Evolutionary conservation across 441 rosid genomes (phyloP), one percentile per base, ranked within the genome.

Genomic region (Bocquillonia castaneifolia): DNA sequence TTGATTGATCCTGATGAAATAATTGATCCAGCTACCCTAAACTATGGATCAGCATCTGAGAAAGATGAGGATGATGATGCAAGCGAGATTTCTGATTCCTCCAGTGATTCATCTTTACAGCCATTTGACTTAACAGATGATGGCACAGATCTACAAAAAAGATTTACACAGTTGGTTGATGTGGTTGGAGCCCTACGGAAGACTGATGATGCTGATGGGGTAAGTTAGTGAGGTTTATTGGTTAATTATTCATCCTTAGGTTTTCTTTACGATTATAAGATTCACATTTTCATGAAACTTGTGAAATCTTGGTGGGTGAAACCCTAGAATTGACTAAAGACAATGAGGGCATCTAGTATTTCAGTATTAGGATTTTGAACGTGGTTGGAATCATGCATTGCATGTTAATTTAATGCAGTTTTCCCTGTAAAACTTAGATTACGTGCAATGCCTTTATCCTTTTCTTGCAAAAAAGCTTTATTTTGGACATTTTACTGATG

Each of bases 41-140:
- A 80, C 71, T 78, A 76, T 78, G 92, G 82, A 60, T 78, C 80
- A 7, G 78, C 70, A 63, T 87, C 96, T 36, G 89, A 85, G 76
- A 63, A 78, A 76, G 80, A 74, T 36, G 93, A 79, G 76, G 78
- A 78, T 47, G 94, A 94, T 57, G 66, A 66, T 69, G 78, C 75
- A 34, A 90, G 86, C 68, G 85, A 81, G 76, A 79, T 72, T 81
- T 90, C 98, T 18, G 94, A 90, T 79, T 72, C 82, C 50, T 85
- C 85, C 20, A 82, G 87, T 79, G 94, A 85, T 79, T 85, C 96
- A 63, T 88, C 89, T 60, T 81, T 94, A 78, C 90, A 88, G 82
- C 99, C 99, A 63, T 94, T 88, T 80, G 98, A 94, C 79, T 75
- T 94, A 73, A 71, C 87, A 59, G 99, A 94, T 76, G 92, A 92